These are phyloP conservation scores for Pythium vanterpoolii DNA, from an alignment of 352 stramenopile genomes.

Conservation along the genomic window DNA sequence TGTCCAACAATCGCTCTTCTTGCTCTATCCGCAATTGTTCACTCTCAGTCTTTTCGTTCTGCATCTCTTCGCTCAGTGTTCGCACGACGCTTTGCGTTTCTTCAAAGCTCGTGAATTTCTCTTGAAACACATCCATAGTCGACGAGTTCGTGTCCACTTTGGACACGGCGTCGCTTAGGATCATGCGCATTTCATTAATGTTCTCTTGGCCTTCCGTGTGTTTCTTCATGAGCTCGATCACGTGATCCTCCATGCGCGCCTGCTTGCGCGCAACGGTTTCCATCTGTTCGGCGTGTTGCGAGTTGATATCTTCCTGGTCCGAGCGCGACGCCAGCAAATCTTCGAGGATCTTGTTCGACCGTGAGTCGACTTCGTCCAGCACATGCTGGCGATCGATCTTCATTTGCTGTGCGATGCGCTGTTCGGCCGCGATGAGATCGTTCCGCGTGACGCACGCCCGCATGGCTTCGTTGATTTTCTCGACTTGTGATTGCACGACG, in stretches of 20 bases:
- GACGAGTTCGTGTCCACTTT: slow-evolving; percentile 33
- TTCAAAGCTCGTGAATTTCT: slow-evolving; percentile 56
- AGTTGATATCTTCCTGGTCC: slow-evolving; percentile 86
- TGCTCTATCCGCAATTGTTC: slow-evolving; percentile 50
- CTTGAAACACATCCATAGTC: slow-evolving; percentile 31
- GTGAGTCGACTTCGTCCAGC: slow-evolving; percentile 54
- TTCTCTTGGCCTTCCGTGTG: slow-evolving; percentile 45
- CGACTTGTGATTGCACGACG: slow-evolving; percentile 65
- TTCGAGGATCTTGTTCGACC: slow-evolving; percentile 66
- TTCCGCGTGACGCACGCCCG: slow-evolving; percentile 72
- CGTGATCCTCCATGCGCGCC: slow-evolving; percentile 44
- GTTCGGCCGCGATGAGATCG: slow-evolving; percentile 71
- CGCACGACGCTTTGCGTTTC: slow-evolving; percentile 47
- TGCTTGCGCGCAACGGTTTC: slow-evolving; percentile 54
- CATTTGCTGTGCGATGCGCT: slow-evolving; percentile 74
- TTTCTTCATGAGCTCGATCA: slow-evolving; percentile 52
- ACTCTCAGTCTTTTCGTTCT: slow-evolving; percentile 32
- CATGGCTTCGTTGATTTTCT: slow-evolving; percentile 77
- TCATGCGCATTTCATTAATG: slow-evolving; percentile 54
- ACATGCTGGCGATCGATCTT: slow-evolving; percentile 54
- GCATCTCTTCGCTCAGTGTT: slow-evolving; percentile 39
- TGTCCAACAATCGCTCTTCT: slow-evolving; percentile 45
- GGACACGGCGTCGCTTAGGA: slow-evolving; percentile 45
- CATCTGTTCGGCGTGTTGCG: slow-evolving; percentile 60
- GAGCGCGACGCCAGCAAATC: slow-evolving; percentile 52